Evolutionary conservation across 495 filamentous ascomycete genomes (phyloP).

Genomic region (Neurospora discreta): DNA sequence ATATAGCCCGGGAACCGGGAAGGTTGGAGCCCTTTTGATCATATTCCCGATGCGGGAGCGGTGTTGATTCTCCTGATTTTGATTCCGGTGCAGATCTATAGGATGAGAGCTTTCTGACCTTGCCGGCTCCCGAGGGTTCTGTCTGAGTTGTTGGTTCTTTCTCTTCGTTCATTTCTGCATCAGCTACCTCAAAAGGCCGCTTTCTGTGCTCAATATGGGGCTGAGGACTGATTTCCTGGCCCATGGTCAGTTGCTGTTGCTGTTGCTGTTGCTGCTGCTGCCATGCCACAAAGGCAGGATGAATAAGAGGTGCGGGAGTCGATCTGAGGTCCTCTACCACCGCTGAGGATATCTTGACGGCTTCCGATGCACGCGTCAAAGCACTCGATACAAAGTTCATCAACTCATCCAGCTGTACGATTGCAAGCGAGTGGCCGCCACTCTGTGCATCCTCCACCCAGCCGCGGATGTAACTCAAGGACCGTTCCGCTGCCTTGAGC

Average conservation of each 20-base stretch:
- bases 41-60: neutral
- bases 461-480: neutral
- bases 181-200: neutral
- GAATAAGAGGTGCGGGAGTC: neutral
- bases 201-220: neutral
- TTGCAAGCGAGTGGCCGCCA: neutral
- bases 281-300: neutral
- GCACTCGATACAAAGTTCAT: neutral
- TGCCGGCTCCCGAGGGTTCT: neutral
- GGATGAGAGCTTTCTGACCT: neutral
- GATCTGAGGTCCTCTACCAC: neutral
- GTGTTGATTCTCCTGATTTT: neutral
- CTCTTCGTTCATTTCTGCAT: neutral
- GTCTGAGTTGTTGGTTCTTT: neutral
- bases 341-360: neutral
- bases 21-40: neutral
- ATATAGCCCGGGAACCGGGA: neutral
- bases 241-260: neutral
- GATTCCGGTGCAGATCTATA: neutral
- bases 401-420: neutral
- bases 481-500: neutral
- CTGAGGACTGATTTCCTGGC: neutral
- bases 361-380: neutral
- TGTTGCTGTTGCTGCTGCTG: neutral
- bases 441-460: neutral